phyloP scores from a whole-genome alignment of 2,329 filamentous ascomycete genomes.

The Annulohypoxylon truncatum region DNA sequence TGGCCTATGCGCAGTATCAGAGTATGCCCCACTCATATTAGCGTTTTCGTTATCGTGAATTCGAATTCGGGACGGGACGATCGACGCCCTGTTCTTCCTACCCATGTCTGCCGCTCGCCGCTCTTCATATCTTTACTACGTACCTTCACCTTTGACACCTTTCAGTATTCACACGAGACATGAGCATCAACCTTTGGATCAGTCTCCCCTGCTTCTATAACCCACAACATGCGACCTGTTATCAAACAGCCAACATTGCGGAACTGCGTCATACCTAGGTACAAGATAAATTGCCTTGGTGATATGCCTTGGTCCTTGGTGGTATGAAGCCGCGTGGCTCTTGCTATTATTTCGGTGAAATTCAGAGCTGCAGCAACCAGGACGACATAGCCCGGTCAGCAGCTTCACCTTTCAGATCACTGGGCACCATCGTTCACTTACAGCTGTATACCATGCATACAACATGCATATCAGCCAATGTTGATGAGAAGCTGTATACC shows the following conservation, averaged over 20 bases:
- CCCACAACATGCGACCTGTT: too few relatives aligned
- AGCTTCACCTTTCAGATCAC: neutral
- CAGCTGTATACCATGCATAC: neutral
- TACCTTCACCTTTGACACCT: too few relatives aligned
- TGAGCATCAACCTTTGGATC: neutral
- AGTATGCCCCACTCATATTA: constrained; percentile 16
- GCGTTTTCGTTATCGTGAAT: constrained; percentile 19
- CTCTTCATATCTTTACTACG: neutral
- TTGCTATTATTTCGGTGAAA: constrained; percentile 9
- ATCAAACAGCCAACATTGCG: neutral
- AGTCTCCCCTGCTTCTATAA: neutral
- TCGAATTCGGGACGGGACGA: constrained; percentile 21
- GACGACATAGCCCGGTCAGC: neutral
- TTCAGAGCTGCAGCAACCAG: neutral
- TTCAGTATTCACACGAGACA: constrained; percentile 5
- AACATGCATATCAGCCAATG: neutral
- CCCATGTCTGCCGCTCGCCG: constrained; percentile 5
- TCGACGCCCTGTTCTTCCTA: neutral
- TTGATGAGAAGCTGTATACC: neutral
- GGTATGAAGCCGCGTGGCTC: neutral
- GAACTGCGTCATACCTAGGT: neutral
- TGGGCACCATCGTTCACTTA: neutral
- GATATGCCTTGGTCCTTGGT: neutral
- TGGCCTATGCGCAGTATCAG: neutral
- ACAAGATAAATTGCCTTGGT: neutral